Evolutionary conservation across 257 asterid genomes (phyloP), one percentile per base, ranked within the genome.

Genomic region (Marsdenia floribunda): DNA sequence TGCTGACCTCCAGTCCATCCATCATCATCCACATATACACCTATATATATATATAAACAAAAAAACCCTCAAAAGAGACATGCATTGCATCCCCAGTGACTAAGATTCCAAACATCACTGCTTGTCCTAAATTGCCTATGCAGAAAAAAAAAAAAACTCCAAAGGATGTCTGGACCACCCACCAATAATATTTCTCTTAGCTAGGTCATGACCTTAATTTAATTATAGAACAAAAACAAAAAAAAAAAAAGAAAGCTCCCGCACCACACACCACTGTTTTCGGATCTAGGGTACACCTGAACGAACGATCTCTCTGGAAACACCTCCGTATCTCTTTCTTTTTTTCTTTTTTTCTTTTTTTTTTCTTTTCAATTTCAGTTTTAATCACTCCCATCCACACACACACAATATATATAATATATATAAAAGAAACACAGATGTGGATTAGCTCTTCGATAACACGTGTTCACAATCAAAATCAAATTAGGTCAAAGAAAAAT

Each of bases 211-310:
- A 79, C 66, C 77, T 57, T 74, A 65, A 71, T 29, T 29, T n/a
- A n/a, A n/a, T n/a, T n/a, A n/a, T n/a, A n/a, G n/a, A n/a, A n/a
- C n/a, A n/a, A 42, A 42, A 42, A 42, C 6, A 42, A 40, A 40
- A 40, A 40, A 40, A 2, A 2, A 2, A 40, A 40, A 40, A 40
- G 44, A 82, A 74, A 80, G 35, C 42, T 38, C 55, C 69, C 63
- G 2, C 52, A 69, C 58, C 75, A 69, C 68, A 64, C 59, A 79
- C 80, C 87, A 75, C 19, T 68, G 74, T 80, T 83, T 70, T 75
- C 70, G 81, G 86, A 79, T 87, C 81, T 66, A 75, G 65, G 81
- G 59, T 60, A 64, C 84, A 84, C 87, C 85, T 75, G 82, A 82
- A 72, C 42, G 82, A 81, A 72, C 42, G 82, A 81, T 76, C 85